Conservation (phyloP, 2,329 filamentous ascomycete genomes). For the Cladosporium oxysporum region DNA sequence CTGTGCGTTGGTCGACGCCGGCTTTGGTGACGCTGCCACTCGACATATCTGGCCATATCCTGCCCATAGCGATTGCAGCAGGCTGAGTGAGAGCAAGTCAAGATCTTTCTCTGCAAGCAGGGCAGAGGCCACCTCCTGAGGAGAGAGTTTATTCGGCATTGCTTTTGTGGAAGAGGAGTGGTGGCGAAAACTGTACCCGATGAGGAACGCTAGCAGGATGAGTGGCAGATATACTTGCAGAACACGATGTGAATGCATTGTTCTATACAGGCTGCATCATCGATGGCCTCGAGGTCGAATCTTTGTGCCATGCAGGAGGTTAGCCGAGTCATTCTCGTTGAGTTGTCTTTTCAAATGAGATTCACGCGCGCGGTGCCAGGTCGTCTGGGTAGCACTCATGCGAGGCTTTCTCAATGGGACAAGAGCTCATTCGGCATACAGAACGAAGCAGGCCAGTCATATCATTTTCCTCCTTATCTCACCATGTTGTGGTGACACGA, state of each 20-base stretch:
- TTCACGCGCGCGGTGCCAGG: not conserved
- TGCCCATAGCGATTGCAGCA: conserved; percentile 49
- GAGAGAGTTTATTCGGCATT: conserved; percentile 5
- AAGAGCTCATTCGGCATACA: no score
- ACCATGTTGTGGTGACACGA: not conserved
- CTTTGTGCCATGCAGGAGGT: not conserved
- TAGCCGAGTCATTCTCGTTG: conserved; percentile 7
- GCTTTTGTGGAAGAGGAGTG: not conserved
- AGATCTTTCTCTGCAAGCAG: conserved; percentile 12
- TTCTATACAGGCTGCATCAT: not conserved
- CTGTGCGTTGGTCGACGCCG: not conserved
- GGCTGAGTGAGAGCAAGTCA: not conserved
- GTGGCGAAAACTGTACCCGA: not conserved
- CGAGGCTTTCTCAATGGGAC: no score
- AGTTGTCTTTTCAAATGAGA: not conserved
- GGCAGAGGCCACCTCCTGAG: not conserved
- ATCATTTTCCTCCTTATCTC: not conserved
- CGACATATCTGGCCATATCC: conserved; percentile 58
- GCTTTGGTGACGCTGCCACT: conserved; percentile 44
- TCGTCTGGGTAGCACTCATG: no score
- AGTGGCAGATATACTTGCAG: not conserved
- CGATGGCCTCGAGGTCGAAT: not conserved
- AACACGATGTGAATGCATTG: not conserved
- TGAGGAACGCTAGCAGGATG: not conserved
- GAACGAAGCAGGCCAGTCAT: not conserved